A percentile compares a stretch with the other conserved stretches of the same genome.
Evolutionary conservation across 306 rosid species (phyloP).

Genomic region (Comarum palustre): DNA sequence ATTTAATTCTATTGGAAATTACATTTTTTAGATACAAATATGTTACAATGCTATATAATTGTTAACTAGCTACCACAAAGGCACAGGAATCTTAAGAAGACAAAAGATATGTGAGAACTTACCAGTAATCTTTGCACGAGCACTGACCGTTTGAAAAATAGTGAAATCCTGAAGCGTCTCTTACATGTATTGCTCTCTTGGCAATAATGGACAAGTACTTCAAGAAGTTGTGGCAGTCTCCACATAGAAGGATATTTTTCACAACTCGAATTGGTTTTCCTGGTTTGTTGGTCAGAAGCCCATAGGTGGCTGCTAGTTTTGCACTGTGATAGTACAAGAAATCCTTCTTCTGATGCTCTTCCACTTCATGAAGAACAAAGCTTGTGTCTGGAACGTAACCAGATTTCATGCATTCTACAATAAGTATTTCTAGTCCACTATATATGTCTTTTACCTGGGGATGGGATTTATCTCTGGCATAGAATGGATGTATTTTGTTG

Average conservation of each 20-base stretch:
- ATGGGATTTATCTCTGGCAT: conserved; percentile 78
- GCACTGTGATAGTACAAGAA: conserved; percentile 70
- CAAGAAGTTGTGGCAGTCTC: conserved; percentile 79
- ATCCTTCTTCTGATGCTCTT: conserved; percentile 68
- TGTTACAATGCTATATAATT: conserved; percentile 1
- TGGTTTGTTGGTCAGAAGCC: conserved; percentile 54
- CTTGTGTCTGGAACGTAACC: conserved; percentile 82
- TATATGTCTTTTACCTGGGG: conserved; percentile 68
- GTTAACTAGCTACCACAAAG: not conserved
- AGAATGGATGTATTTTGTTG: conserved; percentile 67
- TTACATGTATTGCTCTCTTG: conserved; percentile 52
- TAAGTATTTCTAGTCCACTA: conserved; percentile 72
- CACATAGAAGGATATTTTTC: conserved; percentile 77
- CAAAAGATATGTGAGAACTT: not conserved
- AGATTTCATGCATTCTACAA: conserved; percentile 64
- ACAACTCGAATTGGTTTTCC: conserved; percentile 66
- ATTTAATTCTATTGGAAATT: not conserved
- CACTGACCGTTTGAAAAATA: conserved; percentile 71
- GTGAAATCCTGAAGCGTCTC: conserved; percentile 89
- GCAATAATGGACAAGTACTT: conserved; percentile 65
- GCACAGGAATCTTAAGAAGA: not conserved
- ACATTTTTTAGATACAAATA: not conserved
- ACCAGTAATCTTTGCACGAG: conserved; percentile 79
- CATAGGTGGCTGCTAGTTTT: conserved; percentile 72
- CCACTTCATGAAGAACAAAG: conserved; percentile 82